Base-by-base conservation (phyloP, 169 alveolate species). In the Toxoplasma gondii region DNA sequence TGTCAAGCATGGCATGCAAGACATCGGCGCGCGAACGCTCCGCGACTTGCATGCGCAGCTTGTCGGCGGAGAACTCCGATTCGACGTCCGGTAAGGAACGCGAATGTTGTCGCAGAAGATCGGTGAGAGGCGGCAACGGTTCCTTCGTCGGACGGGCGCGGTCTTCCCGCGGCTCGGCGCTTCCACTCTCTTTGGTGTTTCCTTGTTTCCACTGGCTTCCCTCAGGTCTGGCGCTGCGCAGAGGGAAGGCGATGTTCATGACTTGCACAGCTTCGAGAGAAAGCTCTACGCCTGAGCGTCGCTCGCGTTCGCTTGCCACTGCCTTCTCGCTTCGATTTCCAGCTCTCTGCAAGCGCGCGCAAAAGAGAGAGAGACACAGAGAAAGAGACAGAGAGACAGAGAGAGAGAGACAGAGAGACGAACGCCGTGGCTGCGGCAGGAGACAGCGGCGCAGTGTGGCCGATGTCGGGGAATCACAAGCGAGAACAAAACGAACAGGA, bases 161-260 rank as follows among this genome's bases (percentile, higher is more conserved):
- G 4, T 12, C 22, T 49, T 12, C 58, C 12, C 58, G 58, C 12
- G 4, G 4, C 58, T 49, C 58, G 22, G 22, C 12, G 22, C 12
- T 12, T 49, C 58, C 58, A 49, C 12, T 49, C 49, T 36, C 81
- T 17, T 36, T 80, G 38, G 1, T n/a, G 1, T 17, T 87, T 34
- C 92, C 34, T 41, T 49, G 22, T 49, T 49, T 49, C 12, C 58
- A 7, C 12, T 49, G 4, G 22, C 58, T 49, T 12, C 12, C 58
- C 12, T 49, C 94, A 93, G 97, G 34, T 86, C 95, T 38, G 97
- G 95, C n/a, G 97, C 97, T 17, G 97, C 97, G 58, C 97, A 96
- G 96, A 90, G 95, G 34, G 97, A 96, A 88, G 97, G 97, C 49
- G 95, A 95, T 39, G 96, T 96, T 36, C 97, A 96, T 45, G 96